Evolutionary conservation across 2,329 filamentous ascomycete genomes (phyloP), one percentile per base, ranked within the genome.

Genomic region (Epichloe sibirici): DNA sequence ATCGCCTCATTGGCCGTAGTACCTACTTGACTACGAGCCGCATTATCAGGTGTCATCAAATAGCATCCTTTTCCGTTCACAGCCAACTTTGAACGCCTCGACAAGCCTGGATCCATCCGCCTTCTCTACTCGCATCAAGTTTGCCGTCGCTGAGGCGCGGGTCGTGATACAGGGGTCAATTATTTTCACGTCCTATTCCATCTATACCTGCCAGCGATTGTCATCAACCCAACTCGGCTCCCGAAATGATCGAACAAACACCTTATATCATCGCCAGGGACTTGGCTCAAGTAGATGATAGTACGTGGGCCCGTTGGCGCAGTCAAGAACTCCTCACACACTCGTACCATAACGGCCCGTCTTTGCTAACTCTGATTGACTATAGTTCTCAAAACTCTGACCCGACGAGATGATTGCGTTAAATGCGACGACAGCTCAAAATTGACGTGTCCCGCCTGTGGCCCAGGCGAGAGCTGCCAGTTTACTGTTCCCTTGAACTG

Each of bases 401-500:
- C 69, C 15, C 68, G 65, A 39, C 67, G 74, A 61, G 65, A 70
- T 50, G 64, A 66, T 39, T 80, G 76, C 57, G 66, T 76, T 9
- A 58, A 69, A 44, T 80, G 77, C 61, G 69, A 72, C 31, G 67
- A 70, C 48, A 60, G 56, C 63, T 50, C 72, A 64, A 37, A 66
- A 52, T 63, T 70, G 39, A 55, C 69, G 23, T 79, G 77, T 52
- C 77, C 77, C 5, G 47, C 58, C 5, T 81, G 77, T 57, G 58
- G 59, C 9, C 53, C 63, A 1, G 67, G 65, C 25, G 63, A 74
- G 53, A 66, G 61, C 45, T 81, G 78, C 57, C 67, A 70, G 53
- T 72, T 72, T 52, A 73, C 71, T 6, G 63, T 73, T 7, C 72
- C 72, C 6, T 58, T 70, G 44, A 69, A 67, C 45, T 80, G 76